Evolutionary conservation across 805 yeast genomes (phyloP).

Genomic region (Cyberlindnera japonica): DNA sequence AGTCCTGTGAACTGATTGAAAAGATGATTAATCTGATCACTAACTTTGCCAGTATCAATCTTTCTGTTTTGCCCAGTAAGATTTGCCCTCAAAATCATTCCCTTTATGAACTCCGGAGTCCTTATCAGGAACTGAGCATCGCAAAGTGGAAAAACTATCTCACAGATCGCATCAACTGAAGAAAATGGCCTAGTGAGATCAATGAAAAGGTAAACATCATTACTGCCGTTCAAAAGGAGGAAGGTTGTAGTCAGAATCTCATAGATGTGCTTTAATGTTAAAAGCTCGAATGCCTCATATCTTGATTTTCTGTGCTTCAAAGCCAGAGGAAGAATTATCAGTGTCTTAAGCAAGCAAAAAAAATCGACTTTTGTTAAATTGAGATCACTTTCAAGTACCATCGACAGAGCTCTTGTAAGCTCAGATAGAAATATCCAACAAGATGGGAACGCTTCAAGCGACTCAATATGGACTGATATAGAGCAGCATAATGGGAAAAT

Average conservation of each 20-base stretch:
- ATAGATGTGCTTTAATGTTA: conserved; percentile 16
- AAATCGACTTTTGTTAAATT: conserved; percentile 17
- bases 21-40: conserved; percentile 4
- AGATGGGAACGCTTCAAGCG: conserved; percentile 10
- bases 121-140: conserved; percentile 15
- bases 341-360: conserved; percentile 17
- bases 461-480: conserved; percentile 19
- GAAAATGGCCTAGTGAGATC: conserved; percentile 13
- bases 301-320: conserved; percentile 17
- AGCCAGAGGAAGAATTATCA: conserved; percentile 16
- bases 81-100: conserved; percentile 17
- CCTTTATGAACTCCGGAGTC: conserved; percentile 16
- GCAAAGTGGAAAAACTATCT: conserved; percentile 5
- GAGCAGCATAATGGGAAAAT: conserved; percentile 19
- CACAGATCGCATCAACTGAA: conserved; percentile 11
- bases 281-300: conserved; percentile 14
- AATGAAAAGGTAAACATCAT: conserved; percentile 14
- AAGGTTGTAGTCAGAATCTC: conserved; percentile 7
- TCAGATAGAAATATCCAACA: conserved; percentile 21
- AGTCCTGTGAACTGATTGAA: conserved; percentile 12
- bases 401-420: conserved; percentile 9
- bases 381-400: conserved; percentile 12
- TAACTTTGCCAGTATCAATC: neutral
- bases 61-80: conserved; percentile 7
- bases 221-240: conserved; percentile 18